Percentiles rank a stretch among this genome's conserved stretches.
Conservation (phyloP, 1,284 basidiomycete species). For the Ustilago sp. region DNA sequence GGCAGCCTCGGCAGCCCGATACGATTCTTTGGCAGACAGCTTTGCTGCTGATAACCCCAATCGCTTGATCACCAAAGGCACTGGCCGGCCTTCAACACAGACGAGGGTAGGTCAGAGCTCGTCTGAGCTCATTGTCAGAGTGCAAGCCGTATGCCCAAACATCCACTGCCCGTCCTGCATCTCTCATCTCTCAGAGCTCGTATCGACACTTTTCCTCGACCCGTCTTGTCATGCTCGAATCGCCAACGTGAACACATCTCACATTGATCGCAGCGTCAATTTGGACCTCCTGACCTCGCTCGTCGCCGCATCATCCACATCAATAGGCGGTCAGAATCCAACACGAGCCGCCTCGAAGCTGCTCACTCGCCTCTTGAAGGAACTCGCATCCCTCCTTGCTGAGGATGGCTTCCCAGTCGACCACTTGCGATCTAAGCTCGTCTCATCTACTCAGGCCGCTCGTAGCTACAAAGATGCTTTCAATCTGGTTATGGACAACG, state of each 20-base stretch:
- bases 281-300: slow-evolving; percentile 51
- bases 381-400: slow-evolving; percentile 31
- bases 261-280: slow-evolving; percentile 68
- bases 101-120: slow-evolving; percentile 10
- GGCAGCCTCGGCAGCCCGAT: slow-evolving; percentile 6
- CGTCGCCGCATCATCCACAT: neutral
- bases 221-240: slow-evolving; percentile 16
- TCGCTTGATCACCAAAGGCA: slow-evolving; percentile 10
- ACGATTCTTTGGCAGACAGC: slow-evolving; percentile 3
- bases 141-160: slow-evolving; percentile 39
- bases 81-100: neutral
- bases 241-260: slow-evolving; percentile 64
- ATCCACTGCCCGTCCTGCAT: slow-evolving; percentile 71
- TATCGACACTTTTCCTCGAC: slow-evolving; percentile 45
- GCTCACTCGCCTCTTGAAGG: slow-evolving; percentile 39
- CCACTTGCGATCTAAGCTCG: slow-evolving; percentile 21
- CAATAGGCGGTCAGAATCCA: slow-evolving; percentile 20
- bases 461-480: slow-evolving; percentile 27
- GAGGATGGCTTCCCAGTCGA: slow-evolving; percentile 52
- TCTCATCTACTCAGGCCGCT: slow-evolving; percentile 3
- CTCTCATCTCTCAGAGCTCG: slow-evolving; percentile 67
- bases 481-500: slow-evolving; percentile 18
- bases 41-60: neutral
- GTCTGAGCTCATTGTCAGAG: slow-evolving; percentile 20
- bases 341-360: slow-evolving; percentile 14